Conservation (phyloP, 768 basidiomycete genomes). For the Pleurotus sapidus region DNA sequence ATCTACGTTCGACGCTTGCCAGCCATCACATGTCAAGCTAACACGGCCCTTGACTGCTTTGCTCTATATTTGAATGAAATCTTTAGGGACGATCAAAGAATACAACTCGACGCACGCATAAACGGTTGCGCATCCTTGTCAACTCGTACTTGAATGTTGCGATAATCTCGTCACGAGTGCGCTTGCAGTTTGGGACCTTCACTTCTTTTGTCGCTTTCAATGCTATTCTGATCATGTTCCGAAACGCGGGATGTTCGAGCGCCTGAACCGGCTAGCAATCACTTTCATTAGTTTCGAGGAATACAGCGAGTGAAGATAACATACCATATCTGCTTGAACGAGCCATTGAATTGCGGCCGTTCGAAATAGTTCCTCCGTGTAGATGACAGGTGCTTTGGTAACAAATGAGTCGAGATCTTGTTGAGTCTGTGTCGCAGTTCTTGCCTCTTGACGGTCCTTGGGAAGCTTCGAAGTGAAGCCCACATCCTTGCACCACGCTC, state of each 20-base stretch:
- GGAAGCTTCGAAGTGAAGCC: constrained; percentile 28
- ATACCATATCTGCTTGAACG: constrained; percentile 35
- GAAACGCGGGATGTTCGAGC: constrained; percentile 32
- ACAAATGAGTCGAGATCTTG: constrained; percentile 26
- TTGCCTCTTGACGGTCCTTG: constrained; percentile 13
- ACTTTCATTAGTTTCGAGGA: neutral
- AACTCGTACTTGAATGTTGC: constrained; percentile 18
- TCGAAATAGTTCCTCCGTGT: constrained; percentile 24
- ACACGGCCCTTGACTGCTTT: constrained; percentile 11
- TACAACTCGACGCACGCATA: neutral
- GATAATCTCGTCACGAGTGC: constrained; percentile 24
- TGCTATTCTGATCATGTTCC: constrained; percentile 34
- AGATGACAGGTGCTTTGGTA: constrained; percentile 17
- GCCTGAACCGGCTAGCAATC: constrained; percentile 24
- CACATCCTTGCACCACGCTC: constrained; percentile 21
- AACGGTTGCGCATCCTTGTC: neutral
- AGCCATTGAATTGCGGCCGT: constrained; percentile 34
- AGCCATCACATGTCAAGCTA: constrained; percentile 35
- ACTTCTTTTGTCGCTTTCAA: constrained; percentile 32
- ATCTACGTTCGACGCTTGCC: constrained; percentile 35
- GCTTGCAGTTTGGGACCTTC: constrained; percentile 27
- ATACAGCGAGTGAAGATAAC: neutral
- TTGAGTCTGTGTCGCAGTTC: constrained; percentile 12
- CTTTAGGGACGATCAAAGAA: neutral
- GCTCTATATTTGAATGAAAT: neutral